Evolutionary conservation across 2,329 filamentous ascomycete species (phyloP).

Genomic region (Penicillium sp.): DNA sequence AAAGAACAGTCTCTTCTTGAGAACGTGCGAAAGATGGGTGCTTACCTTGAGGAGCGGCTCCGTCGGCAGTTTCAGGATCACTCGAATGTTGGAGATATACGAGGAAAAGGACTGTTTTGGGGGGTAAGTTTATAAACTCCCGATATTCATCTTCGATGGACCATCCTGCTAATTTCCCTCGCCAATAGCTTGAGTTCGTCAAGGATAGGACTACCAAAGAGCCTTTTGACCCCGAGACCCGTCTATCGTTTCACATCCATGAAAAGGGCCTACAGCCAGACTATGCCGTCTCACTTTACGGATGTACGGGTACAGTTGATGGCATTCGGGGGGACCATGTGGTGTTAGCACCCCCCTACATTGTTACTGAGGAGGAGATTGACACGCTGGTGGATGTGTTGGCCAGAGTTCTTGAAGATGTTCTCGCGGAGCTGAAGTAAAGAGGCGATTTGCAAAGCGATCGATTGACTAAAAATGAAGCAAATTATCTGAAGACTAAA

Average conservation of each 20-base stretch:
- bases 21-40: conserved; percentile 60
- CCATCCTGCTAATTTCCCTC: neutral
- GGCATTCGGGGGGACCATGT: conserved; percentile 67
- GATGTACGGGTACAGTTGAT: conserved; percentile 63
- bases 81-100: conserved; percentile 59
- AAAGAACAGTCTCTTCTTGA: conserved; percentile 58
- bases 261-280: conserved; percentile 50
- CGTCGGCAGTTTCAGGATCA: conserved; percentile 47
- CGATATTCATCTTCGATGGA: neutral
- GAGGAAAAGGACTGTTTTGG: conserved; percentile 62
- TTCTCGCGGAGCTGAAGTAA: conserved; percentile 36
- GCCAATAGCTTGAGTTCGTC: conserved; percentile 57
- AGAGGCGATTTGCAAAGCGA: neutral
- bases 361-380: conserved; percentile 59
- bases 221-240: conserved; percentile 51
- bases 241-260: conserved; percentile 54
- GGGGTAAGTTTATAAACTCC: conserved; percentile 48
- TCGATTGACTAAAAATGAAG: neutral
- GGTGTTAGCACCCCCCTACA: conserved; percentile 70
- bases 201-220: conserved; percentile 56
- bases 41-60: conserved; percentile 45
- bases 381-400: conserved; percentile 57
- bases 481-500: conserved; percentile 1
- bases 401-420: conserved; percentile 55
- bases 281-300: conserved; percentile 63